Conservation (phyloP, 2,329 filamentous ascomycete genomes). For the Fusarium armeniacum region DNA sequence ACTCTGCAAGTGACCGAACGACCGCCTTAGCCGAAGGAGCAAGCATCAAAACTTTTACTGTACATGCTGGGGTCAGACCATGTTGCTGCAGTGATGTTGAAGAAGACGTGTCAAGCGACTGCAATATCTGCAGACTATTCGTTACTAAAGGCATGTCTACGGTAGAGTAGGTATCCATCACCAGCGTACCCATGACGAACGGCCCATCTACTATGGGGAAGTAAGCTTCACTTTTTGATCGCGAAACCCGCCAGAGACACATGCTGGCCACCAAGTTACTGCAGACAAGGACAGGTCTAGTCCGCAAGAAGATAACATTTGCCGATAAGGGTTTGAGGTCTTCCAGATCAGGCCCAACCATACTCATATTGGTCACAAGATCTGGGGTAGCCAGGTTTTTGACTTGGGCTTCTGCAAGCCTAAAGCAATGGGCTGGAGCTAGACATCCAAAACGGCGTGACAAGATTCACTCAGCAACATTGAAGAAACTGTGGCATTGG, state of each 20-base stretch:
- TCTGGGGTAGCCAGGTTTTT: conserved; percentile 39
- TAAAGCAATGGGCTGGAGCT: conserved; percentile 26
- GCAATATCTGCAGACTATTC: conserved; percentile 30
- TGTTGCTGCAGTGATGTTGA: conserved; percentile 43
- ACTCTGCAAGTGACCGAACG: conserved; percentile 34
- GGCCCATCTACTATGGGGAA: conserved; percentile 16
- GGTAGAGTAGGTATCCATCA: conserved; percentile 32
- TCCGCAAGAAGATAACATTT: conserved; percentile 30
- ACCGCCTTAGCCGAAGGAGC: conserved; percentile 30
- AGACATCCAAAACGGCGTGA: conserved; percentile 22
- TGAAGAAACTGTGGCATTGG: conserved; percentile 3
- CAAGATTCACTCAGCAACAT: conserved; percentile 12
- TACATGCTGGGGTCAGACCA: conserved; percentile 40
- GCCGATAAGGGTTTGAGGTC: conserved; percentile 22
- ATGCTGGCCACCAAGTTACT: conserved; percentile 23
- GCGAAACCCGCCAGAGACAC: conserved; percentile 25
- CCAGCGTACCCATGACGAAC: conserved; percentile 35
- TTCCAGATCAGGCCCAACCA: conserved; percentile 34
- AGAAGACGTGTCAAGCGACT: conserved; percentile 30
- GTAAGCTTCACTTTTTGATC: conserved; percentile 27
- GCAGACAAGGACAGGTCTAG: conserved; percentile 21
- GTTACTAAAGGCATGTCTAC: conserved; percentile 29
- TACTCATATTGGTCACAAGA: conserved; percentile 23
- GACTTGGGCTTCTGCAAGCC: conserved; percentile 33
- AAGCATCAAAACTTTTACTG: conserved; percentile 21